Conservation (phyloP, 2,329 filamentous ascomycete species). For the Arthrocladium fulminans region DNA sequence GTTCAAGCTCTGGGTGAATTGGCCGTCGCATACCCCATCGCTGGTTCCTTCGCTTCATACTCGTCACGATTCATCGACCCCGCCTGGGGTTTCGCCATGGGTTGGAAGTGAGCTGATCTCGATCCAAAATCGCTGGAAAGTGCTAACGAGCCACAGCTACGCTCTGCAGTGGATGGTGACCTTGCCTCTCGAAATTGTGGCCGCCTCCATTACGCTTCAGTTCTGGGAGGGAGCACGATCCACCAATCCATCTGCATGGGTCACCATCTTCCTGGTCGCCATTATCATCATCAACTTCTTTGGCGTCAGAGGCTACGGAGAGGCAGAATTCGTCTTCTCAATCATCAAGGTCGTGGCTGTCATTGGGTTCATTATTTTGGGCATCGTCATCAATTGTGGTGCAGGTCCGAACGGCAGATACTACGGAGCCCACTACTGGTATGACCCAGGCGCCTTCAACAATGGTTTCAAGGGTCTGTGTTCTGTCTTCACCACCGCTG, state of each 20-base stretch:
- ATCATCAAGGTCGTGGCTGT: slow-evolving; percentile 79
- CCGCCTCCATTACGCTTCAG: slow-evolving; percentile 71
- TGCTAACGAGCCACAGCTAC: slow-evolving; percentile 47
- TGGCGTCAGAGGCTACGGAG: slow-evolving; percentile 79
- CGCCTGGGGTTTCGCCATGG: slow-evolving; percentile 91
- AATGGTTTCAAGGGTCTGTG: slow-evolving; percentile 59
- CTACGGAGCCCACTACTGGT: slow-evolving; percentile 71
- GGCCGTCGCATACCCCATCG: slow-evolving; percentile 82
- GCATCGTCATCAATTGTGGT: slow-evolving; percentile 64
- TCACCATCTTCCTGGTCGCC: slow-evolving; percentile 67
- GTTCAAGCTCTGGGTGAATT: slow-evolving; percentile 87
- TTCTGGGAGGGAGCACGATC: slow-evolving; percentile 57
- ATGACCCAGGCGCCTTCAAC: slow-evolving; percentile 64
- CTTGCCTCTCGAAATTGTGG: slow-evolving; percentile 76
- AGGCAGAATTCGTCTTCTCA: slow-evolving; percentile 81
- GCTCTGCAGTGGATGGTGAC: slow-evolving; percentile 80
- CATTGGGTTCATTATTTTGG: slow-evolving; percentile 62
- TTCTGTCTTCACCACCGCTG: slow-evolving; percentile 54
- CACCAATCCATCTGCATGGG: slow-evolving; percentile 64
- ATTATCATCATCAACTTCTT: slow-evolving; percentile 81
- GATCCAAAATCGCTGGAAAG: too few species aligned
- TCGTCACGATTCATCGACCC: slow-evolving; percentile 90
- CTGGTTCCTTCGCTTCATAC: slow-evolving; percentile 84
- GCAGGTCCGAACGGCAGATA: slow-evolving; percentile 61
- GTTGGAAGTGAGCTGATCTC: slow-evolving; percentile 62